These are phyloP conservation scores for Penicillium simplicissimum DNA, from an alignment of 495 filamentous ascomycete species.

Conservation along the genomic window DNA sequence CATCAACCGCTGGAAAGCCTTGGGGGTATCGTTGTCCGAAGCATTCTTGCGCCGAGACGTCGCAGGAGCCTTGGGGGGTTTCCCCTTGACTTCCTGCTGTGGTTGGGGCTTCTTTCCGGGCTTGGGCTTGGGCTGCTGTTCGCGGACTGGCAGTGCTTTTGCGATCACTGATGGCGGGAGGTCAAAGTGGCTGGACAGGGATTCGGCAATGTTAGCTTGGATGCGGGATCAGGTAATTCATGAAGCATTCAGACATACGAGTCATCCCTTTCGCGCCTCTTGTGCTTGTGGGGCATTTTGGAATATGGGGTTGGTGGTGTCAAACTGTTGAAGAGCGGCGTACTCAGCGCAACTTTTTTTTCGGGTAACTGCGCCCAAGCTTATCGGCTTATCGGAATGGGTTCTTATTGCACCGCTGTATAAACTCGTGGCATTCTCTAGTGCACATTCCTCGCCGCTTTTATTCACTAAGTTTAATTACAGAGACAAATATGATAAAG, in stretches of 20 bases:
- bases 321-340: neutral
- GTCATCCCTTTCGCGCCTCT: conserved; percentile 54
- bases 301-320: neutral
- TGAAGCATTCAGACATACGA: conserved; percentile 27
- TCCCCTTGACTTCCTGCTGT: conserved; percentile 21
- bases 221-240: neutral
- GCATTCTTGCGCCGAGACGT: conserved; percentile 44
- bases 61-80: conserved; percentile 20
- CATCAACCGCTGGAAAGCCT: conserved; percentile 83
- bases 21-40: conserved; percentile 75
- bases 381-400: conserved; percentile 26
- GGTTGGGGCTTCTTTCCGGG: conserved; percentile 26
- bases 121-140: conserved; percentile 32
- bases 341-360: conserved; percentile 31
- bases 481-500: too few species aligned
- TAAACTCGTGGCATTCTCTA: neutral
- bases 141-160: conserved; percentile 63
- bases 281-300: conserved; percentile 87
- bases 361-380: neutral
- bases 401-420: conserved; percentile 4
- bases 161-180: conserved; percentile 73
- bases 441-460: too few species aligned
- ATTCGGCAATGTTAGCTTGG: conserved; percentile 8
- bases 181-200: conserved; percentile 56
- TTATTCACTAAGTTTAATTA: too few species aligned